Conservation (phyloP, 441 rosid genomes). For the Monsonia emarginata region DNA sequence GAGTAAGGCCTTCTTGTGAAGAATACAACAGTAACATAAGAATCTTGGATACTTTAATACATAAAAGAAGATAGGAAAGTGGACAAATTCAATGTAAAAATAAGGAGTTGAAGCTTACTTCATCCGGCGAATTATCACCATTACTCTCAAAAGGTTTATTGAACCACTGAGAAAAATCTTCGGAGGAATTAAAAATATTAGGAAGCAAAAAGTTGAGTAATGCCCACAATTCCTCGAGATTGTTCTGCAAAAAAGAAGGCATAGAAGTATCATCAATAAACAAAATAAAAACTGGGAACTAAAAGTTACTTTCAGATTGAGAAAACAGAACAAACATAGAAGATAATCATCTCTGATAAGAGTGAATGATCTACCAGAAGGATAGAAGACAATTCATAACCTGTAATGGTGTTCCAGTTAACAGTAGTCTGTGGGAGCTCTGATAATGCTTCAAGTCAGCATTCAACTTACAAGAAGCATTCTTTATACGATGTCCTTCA, state of each 20-base stretch:
- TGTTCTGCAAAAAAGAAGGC: constrained; percentile 46
- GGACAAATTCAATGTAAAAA: constrained; percentile 12
- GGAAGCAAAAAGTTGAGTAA: constrained; percentile 85
- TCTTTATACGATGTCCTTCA: constrained; percentile 94
- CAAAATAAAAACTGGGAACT: constrained; percentile 10
- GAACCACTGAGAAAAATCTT: constrained; percentile 97
- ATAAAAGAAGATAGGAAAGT: not conserved
- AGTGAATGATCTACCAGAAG: constrained; percentile 5
- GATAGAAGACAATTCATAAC: constrained; percentile 22
- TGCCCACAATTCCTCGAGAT: constrained; percentile 95
- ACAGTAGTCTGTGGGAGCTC: constrained; percentile 73
- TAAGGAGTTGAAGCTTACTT: constrained; percentile 40
- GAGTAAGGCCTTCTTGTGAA: constrained; percentile 52
- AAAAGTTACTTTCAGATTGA: not conserved
- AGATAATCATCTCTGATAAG: not conserved
- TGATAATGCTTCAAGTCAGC: constrained; percentile 85
- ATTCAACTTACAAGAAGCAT: constrained; percentile 95
- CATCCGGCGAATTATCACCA: constrained; percentile 83
- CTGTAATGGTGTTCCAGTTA: constrained; percentile 94
- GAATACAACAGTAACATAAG: constrained; percentile 5
- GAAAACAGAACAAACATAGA: not conserved
- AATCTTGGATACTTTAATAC: not conserved
- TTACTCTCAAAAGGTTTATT: constrained; percentile 88
- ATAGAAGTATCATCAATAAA: constrained; percentile 17
- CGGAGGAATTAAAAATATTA: constrained; percentile 85